Conservation (phyloP, 23 red algal species). For the Chondrus crispus region DNA sequence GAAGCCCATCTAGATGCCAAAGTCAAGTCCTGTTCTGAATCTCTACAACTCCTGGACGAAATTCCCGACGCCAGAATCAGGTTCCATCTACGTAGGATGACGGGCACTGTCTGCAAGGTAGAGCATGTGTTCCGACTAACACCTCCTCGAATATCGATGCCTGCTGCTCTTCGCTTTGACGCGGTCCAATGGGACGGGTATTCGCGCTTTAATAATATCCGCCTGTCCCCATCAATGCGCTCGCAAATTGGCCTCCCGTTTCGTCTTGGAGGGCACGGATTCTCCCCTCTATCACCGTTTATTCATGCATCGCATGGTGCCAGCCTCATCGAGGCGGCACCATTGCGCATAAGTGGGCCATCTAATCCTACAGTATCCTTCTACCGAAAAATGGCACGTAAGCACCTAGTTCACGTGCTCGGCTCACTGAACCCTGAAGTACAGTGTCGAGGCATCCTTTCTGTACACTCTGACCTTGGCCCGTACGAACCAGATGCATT, state of each 20-base stretch:
- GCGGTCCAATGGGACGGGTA: background rate
- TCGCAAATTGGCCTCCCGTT: background rate
- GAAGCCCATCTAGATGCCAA: background rate
- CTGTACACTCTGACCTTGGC: too few relatives aligned
- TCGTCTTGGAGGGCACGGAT: background rate
- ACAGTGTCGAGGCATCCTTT: too few relatives aligned
- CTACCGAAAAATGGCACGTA: too few relatives aligned
- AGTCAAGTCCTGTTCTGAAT: background rate
- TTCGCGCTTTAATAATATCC: background rate
- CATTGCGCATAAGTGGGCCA: too few relatives aligned
- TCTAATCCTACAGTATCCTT: too few relatives aligned
- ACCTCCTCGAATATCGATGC: background rate
- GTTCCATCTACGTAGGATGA: background rate
- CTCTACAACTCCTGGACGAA: background rate
- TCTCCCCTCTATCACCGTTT: background rate
- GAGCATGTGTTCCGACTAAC: background rate
- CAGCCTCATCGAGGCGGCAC: background rate
- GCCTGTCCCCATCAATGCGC: background rate
- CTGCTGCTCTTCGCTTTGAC: background rate
- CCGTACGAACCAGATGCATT: too few relatives aligned
- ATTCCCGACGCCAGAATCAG: background rate
- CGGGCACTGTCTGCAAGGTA: background rate
- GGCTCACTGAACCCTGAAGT: too few relatives aligned
- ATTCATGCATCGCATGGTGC: background rate
- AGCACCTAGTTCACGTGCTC: too few relatives aligned